Base-by-base conservation (phyloP, 1,139 yeast genomes). In the Pneumocystis murina region DNA sequence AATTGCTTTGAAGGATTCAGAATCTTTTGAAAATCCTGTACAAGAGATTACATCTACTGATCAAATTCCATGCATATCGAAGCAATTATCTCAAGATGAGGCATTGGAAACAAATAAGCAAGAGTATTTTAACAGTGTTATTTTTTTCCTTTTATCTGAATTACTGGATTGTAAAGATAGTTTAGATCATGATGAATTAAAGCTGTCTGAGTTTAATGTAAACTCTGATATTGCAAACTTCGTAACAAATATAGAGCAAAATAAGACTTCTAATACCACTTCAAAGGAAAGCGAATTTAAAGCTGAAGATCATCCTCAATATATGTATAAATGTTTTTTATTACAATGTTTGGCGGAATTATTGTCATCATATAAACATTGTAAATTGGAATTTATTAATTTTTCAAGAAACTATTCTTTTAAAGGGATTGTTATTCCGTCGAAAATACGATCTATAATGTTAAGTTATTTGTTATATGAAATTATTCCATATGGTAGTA, bases 311-410 rank as follows among this genome's bases (percentile, higher is more conserved):
- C 80, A 79, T 67, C 74, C 77, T 14, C 78, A 81, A 43, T 87
- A 85, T 72, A 79, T 84, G 0, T 84, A 86, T 70, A 83, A 84
- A 64, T 80, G 86, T 61, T 87, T 85, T 71, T 74, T 91, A 59
- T 75, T 91, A 58, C 88, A 85, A 69, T 75, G 83, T 0, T 74
- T 90, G 54, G 79, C 85, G 0, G 97, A 91, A 69, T 75, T 90
- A 17, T 74, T 90, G 24, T 83, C 85, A 1, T 86, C 96, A 0
- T 91, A 90, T 73, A 86, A 85, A 68, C 84, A 83, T 67, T 83
- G 92, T 66, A 91, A 91, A 72, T 79, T 87, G 63, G 96, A 89
- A 70, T 87, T 91, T 70, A 76, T 91, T 64, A 84, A 91, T 0
- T 90, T 82, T 69, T 84, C 92, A 2, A 85, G 84, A 71, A 83